Conservation (phyloP, 2,329 filamentous ascomycete species). For the Colletotrichum sp. region DNA sequence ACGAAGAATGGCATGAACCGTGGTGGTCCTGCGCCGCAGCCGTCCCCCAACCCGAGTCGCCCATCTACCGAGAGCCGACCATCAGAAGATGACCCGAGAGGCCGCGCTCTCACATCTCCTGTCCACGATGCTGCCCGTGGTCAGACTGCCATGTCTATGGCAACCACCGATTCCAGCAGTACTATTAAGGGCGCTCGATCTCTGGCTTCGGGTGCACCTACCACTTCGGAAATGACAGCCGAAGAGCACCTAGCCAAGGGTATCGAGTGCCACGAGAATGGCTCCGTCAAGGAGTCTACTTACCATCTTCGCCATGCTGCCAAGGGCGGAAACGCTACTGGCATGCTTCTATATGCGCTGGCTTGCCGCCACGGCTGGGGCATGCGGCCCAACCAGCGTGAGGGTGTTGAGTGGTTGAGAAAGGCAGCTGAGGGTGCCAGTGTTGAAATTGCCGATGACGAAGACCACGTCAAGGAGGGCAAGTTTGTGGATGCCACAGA, state of each 20-base stretch:
- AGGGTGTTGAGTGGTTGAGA: constrained; percentile 90
- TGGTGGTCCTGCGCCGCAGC: constrained; percentile 41
- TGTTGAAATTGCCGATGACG: constrained; percentile 83
- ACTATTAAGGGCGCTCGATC: constrained; percentile 54
- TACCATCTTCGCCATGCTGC: constrained; percentile 94
- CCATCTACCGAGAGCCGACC: constrained; percentile 50
- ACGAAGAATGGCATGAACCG: constrained; percentile 52
- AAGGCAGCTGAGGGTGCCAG: constrained; percentile 87
- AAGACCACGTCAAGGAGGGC: constrained; percentile 67
- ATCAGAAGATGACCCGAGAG: constrained; percentile 56
- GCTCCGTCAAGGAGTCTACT: constrained; percentile 89
- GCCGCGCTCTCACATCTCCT: constrained; percentile 44
- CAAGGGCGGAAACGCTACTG: constrained; percentile 83
- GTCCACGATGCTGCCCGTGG: constrained; percentile 44
- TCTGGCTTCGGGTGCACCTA: constrained; percentile 53
- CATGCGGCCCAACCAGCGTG: constrained; percentile 88
- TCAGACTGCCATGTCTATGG: constrained; percentile 51
- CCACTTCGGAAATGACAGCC: constrained; percentile 73
- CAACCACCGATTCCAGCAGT: constrained; percentile 60
- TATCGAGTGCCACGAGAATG: constrained; percentile 87
- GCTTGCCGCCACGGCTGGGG: constrained; percentile 98
- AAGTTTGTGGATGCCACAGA: constrained; percentile 70
- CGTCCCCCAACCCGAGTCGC: constrained; percentile 49
- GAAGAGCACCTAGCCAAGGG: constrained; percentile 92
- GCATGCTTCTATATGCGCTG: constrained; percentile 94